Evolutionary conservation across 176 grass and related monocot genomes (phyloP).

Genomic region (Miscanthus lutarioriparius): DNA sequence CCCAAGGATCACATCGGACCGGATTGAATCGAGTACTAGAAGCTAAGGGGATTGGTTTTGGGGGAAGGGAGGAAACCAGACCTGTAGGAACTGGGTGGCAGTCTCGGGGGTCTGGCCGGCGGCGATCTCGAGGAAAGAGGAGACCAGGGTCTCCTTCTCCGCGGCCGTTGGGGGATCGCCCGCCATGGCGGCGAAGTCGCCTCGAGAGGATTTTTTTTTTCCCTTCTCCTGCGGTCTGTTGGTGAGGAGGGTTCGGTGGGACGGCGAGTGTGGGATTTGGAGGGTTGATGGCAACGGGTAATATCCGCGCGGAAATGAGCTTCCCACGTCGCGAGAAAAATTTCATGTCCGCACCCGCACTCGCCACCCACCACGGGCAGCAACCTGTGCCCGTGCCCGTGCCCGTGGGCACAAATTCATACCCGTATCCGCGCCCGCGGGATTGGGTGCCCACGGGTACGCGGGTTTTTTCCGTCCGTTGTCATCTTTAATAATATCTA

Average conservation of each 20-base stretch:
- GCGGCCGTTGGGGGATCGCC: slow-evolving; percentile 35
- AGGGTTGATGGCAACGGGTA: neutral
- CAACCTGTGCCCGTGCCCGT: too few species aligned
- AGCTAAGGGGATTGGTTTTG: neutral
- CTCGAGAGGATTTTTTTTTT: neutral
- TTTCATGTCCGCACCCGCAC: too few species aligned
- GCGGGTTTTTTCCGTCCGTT: too few species aligned
- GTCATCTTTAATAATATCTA: too few species aligned
- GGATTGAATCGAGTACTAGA: slow-evolving; percentile 6
- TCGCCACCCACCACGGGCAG: too few species aligned
- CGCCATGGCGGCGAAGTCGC: slow-evolving; percentile 42
- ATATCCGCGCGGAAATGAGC: too few species aligned
- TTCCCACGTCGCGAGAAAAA: too few species aligned
- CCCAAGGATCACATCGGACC: neutral
- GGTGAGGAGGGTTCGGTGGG: slow-evolving; percentile 39
- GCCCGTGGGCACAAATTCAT: too few species aligned
- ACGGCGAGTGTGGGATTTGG: slow-evolving; percentile 16
- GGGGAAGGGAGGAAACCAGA: neutral
- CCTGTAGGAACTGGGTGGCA: slow-evolving; percentile 84
- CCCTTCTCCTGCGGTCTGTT: neutral
- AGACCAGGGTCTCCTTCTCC: slow-evolving; percentile 65
- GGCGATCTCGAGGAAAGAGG: slow-evolving; percentile 94
- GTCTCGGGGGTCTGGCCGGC: slow-evolving; percentile 66
- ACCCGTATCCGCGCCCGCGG: too few species aligned
- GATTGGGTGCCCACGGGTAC: too few species aligned